Evolutionary conservation across 139 green algal genomes (phyloP).

Genomic region (Ettlia oleoabundans): DNA sequence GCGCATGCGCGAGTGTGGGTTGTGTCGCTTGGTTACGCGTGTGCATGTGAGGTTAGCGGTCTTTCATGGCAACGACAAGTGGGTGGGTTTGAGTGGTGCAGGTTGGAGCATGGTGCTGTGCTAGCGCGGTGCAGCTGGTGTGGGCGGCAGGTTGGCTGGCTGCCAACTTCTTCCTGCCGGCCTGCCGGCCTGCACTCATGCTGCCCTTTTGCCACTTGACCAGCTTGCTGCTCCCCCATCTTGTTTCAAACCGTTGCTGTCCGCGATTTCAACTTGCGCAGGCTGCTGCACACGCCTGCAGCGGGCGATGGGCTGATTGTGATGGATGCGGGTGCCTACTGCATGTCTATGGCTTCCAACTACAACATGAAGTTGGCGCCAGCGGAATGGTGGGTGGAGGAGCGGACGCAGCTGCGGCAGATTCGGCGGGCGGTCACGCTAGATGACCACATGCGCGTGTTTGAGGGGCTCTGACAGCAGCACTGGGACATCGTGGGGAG

Average conservation of each 20-base stretch:
- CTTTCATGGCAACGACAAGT: background rate
- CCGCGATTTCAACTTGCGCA: slow-evolving; percentile 28
- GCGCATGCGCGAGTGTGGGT: no score
- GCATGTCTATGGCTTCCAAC: slow-evolving; percentile 96
- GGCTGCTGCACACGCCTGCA: slow-evolving; percentile 44
- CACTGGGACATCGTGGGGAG: no score
- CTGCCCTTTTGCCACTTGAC: no score
- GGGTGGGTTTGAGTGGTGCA: background rate
- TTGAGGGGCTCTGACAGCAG: slow-evolving; percentile 63
- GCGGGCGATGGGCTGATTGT: slow-evolving; percentile 87
- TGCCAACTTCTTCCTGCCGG: no score
- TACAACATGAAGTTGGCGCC: slow-evolving; percentile 98
- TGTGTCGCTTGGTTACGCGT: background rate
- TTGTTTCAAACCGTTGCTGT: background rate
- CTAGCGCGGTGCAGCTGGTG: no score
- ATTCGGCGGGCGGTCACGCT: slow-evolving; percentile 89
- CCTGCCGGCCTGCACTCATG: no score
- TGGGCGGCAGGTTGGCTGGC: no score
- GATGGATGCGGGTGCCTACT: slow-evolving; percentile 96
- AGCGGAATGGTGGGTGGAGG: slow-evolving; percentile 92
- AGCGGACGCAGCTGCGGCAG: slow-evolving; percentile 68
- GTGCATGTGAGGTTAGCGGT: background rate
- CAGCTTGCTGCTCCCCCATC: background rate
- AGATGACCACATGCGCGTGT: slow-evolving; percentile 87
- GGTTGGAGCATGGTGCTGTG: no score